Evolutionary conservation across 352 stramenopile species (phyloP).

Genomic region (Phytophthora boehmeriae): DNA sequence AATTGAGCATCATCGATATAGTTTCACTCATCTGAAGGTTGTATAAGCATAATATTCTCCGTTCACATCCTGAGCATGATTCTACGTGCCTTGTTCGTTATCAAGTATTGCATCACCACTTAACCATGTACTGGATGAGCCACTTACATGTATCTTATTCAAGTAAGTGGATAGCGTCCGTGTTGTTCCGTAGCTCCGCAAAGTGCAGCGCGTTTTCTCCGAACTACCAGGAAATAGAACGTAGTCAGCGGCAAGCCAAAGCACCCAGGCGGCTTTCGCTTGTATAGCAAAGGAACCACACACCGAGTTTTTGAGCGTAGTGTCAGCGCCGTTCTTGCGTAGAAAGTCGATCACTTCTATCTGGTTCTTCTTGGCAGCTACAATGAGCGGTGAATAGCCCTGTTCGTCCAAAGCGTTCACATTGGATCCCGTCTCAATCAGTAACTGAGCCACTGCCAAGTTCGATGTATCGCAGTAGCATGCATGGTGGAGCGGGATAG

Average conservation of each 20-base stretch:
- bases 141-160: slow-evolving; percentile 8
- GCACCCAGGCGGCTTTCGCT: not conserved
- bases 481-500: slow-evolving; percentile 71
- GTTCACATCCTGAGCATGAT: not conserved
- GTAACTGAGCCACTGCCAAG: slow-evolving; percentile 50
- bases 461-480: slow-evolving; percentile 79
- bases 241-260: not conserved
- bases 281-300: not conserved
- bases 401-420: slow-evolving; percentile 71
- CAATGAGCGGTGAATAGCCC: slow-evolving; percentile 65
- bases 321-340: slow-evolving; percentile 55
- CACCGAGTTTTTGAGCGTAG: slow-evolving; percentile 52
- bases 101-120: too few species aligned
- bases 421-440: slow-evolving; percentile 64
- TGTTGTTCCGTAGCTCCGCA: slow-evolving; percentile 63
- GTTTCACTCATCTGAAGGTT: too few species aligned
- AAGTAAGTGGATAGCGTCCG: slow-evolving; percentile 50
- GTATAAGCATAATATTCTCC: not conserved
- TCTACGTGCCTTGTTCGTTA: too few species aligned
- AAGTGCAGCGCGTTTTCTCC: slow-evolving; percentile 74
- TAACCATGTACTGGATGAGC: not conserved
- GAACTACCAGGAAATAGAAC: slow-evolving; percentile 33
- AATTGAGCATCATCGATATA: not conserved
- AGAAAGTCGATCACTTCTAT: slow-evolving; percentile 61
- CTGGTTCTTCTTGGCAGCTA: slow-evolving; percentile 80